Evolutionary conservation across 2,329 filamentous ascomycete species (phyloP), one percentile per base, ranked within the genome.

Genomic region (Hypoxylon sp.): DNA sequence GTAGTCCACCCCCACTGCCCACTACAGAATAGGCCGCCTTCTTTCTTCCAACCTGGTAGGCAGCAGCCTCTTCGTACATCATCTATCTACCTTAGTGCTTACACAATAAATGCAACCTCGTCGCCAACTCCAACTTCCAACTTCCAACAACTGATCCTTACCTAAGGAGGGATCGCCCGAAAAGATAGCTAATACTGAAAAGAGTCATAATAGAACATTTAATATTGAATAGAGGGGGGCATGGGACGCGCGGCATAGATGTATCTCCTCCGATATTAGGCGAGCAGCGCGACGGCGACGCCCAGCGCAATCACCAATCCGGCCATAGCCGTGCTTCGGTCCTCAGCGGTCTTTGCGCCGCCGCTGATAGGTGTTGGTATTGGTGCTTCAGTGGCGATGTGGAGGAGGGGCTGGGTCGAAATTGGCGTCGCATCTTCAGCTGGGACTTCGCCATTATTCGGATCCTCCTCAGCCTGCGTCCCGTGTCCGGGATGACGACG

Each of bases 201-300:
- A 44, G 40, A 42, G n/a, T 10, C 40, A 44, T 44, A 17, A 42
- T 17, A 20, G 20, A 17, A 2, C 37, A 6, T 20, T 6, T 17
- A 17, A 42, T 42, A 8, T 42, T 20, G n/a, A 13, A 8, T 17
- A 1, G 37, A 14, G 5, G 2, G n/a, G 14, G 37, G 14, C 6
- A 37, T 17, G 17, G 17, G 40, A 20, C 40, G 40, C 40, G 40
- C 40, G 40, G 40, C 17, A 8, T n/a, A 20, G 40, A 44, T 20
- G 40, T 17, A 42, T 20, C 11, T 31, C 30, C 50, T 37, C 27
- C 50, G 30, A 35, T 54, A 37, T 20, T n/a, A 66, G 17, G 46
- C 37, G n/a, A 66, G 27, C 37, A 61, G n/a, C n/a, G 27, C 56
- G 14, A 61, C 25, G 11, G 51, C 50, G 8, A 30, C 63, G 8